Base-by-base conservation (phyloP, 352 stramenopile species). In the Thalassiosira hispida region DNA sequence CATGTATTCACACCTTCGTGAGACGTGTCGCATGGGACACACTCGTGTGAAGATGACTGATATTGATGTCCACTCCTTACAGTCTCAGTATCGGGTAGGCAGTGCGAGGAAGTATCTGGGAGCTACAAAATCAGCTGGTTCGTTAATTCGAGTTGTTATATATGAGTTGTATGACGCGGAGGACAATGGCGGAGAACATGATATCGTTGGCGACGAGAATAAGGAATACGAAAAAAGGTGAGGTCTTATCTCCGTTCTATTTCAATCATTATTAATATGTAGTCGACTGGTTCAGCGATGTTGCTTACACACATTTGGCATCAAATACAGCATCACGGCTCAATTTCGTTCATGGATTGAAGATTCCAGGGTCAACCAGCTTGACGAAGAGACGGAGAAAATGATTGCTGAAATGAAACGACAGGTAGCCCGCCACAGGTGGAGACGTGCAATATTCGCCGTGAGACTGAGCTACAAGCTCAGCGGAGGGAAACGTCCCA, bases 101-200 rank as follows among this genome's bases (percentile, higher is more conserved):
- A 20, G 49, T n/a, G 14, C 14, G 27, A 44, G 29, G 0, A 64
- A 57, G 29, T 69, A 56, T 29, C 18, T 79, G 27, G 52, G 14
- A 4, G 68, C 73, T 8, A 79, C 71, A 7, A 79, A 70, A 18
- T 57, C 33, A 14, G 61, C 59, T 22, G 71, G 61, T 7, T 79
- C 51, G 23, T 69, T 79, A 12, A 70, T 79, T 22, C 27, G 71
- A 12, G 71, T 73, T 5, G 62, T 79, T 9, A 68, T 79, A 29
- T 61, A 79, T 38, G 71, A 79, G 25, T 57, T 79, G 42, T 61
- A 79, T 38, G 71, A 79, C 23, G 49, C 73, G 7, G 60, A 73
- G 29, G 64, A 79, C 18, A 67, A 73, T 57, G 2, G 31, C 47
- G 12, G 56, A 73, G 33, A 55, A 69, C n/a, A 71, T n/a, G 69